phyloP scores from a whole-genome alignment of 352 stramenopile genomes.

The Pythium diclinum region DNA sequence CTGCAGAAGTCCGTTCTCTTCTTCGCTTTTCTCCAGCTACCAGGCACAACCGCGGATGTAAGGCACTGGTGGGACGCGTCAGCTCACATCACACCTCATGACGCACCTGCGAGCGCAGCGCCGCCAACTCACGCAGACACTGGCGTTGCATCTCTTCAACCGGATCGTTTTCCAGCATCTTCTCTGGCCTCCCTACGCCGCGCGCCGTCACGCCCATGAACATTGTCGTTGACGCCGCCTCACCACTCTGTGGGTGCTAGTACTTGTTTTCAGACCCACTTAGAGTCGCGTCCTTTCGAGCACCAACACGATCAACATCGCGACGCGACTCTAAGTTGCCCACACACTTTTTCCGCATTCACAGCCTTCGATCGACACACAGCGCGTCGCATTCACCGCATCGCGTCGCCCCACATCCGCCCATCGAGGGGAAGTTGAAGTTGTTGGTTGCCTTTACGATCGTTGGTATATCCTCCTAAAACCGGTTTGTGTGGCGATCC shows the following conservation, averaged over 20 bases:
- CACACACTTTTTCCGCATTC: not conserved
- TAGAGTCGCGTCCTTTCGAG: not conserved
- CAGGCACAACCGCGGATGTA: not conserved
- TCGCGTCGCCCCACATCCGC: no score
- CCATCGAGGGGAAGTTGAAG: not conserved
- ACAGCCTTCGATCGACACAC: not conserved
- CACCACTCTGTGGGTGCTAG: not conserved
- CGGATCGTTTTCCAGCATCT: not conserved
- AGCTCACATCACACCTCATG: not conserved
- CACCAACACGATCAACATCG: not conserved
- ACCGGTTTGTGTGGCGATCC: conserved; percentile 1
- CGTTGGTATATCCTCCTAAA: not conserved
- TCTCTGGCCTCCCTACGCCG: not conserved
- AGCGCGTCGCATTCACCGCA: not conserved
- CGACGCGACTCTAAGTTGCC: no score
- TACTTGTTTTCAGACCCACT: not conserved
- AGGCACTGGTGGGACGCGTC: not conserved
- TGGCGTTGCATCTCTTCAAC: conserved; percentile 27
- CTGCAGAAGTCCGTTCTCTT: conserved; percentile 36
- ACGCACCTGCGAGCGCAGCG: conserved; percentile 30
- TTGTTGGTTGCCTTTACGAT: not conserved
- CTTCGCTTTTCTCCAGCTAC: conserved; percentile 32
- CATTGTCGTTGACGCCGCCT: not conserved
- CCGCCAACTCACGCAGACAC: conserved; percentile 35
- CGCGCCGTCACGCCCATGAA: not conserved